Evolutionary conservation across 345 rosid species (phyloP), one percentile per base, ranked within the genome.

Genomic region (Camelina laxa): DNA sequence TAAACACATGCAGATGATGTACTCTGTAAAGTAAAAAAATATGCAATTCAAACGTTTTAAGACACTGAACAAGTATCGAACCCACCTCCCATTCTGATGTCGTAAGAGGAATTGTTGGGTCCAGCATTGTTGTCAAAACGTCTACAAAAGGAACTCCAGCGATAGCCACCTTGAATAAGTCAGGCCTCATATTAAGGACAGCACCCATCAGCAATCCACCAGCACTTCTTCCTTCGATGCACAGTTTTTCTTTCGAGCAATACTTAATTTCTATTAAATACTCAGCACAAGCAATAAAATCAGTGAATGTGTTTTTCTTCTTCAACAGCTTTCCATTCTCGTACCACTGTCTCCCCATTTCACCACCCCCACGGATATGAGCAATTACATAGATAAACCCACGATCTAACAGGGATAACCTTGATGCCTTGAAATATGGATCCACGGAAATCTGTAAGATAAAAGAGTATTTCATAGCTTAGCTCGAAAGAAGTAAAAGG

Each of bases 141-240:
- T 95, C 99, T 51, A 95, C 93, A 57, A 95, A 95, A 75, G 99
- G 99, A 53, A 95, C 99, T 69, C 92, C 97, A 56, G 96, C 97
- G 70, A 95, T 73, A 59, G 85, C 97, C 78, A 86, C 91, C 86
- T 87, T 92, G 82, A 92, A 95, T 78, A 92, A 84, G 84, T 92
- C 96, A 31, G 99, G 97, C 71, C 97, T 90, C 99, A 92, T 92
- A 75, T 88, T 95, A 69, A 95, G 90, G 79, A 95, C 96, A 75
- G 97, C 86, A 73, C 99, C 99, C 56, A 88, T 83, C 76, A 95
- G 89, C 82, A 95, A 79, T 16, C 99, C 99, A 66, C 99, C 97
- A 3, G 97, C 99, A 77, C 97, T 95, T 81, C 98, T 84, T 81
- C 99, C 99, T 69, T 85, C 84, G 13, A 89, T 86, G 80, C 93